phyloP scores from a whole-genome alignment of 345 rosid species.

The Eutrema japonicum region DNA sequence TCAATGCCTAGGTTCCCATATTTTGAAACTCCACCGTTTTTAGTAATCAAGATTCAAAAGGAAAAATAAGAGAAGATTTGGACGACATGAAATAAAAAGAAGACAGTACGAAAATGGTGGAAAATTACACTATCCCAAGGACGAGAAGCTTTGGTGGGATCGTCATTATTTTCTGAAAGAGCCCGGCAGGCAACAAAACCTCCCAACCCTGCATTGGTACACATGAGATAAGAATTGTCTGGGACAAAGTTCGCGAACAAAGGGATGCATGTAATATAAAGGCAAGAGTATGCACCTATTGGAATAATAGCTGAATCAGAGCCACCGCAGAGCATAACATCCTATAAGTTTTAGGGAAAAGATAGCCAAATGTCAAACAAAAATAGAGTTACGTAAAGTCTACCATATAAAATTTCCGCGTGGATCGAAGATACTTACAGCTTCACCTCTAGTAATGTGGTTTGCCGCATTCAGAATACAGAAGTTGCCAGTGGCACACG shows the following conservation, averaged over 20 bases:
- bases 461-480: constrained; percentile 93
- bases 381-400: constrained; percentile 16
- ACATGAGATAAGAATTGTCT: constrained; percentile 20
- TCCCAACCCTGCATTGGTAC: constrained; percentile 74
- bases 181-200: constrained; percentile 97
- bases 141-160: constrained; percentile 94
- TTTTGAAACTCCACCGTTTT: constrained; percentile 1
- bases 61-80: neutral
- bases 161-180: constrained; percentile 81
- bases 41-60: neutral
- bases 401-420: constrained; percentile 14
- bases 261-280: constrained; percentile 10
- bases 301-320: constrained; percentile 90
- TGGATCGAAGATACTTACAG: constrained; percentile 63
- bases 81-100: neutral
- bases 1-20: constrained; percentile 2
- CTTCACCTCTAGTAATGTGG: constrained; percentile 92
- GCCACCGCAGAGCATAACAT: constrained; percentile 96
- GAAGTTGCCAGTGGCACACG: constrained; percentile 94
- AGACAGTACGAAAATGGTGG: constrained; percentile 1
- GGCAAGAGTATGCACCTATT: constrained; percentile 60
- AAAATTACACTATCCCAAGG: constrained; percentile 89
- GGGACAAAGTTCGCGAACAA: constrained; percentile 13
- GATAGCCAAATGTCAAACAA: neutral
- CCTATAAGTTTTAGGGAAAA: constrained; percentile 50